These are phyloP conservation scores for Ogataea philodendri DNA, from an alignment of 805 yeast species.

Conservation along the genomic window DNA sequence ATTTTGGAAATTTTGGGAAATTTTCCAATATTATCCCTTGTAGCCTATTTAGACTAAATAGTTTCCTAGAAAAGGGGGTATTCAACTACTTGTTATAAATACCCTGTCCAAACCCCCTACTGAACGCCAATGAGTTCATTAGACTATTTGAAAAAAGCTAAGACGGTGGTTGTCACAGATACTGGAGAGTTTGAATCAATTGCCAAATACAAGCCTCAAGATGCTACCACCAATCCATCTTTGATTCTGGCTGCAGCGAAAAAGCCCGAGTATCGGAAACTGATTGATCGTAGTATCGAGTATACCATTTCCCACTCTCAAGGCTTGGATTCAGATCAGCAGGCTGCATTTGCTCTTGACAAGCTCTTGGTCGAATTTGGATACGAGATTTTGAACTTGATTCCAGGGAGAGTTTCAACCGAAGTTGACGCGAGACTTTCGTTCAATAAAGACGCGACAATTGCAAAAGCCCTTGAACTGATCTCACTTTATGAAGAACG, in stretches of 20 bases:
- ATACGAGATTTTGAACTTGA: constrained; percentile 82
- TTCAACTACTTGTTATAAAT: no score
- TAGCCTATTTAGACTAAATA: constrained; percentile 7
- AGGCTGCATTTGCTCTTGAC: constrained; percentile 82
- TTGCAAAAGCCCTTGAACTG: constrained; percentile 88
- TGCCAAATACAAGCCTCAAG: constrained; percentile 97
- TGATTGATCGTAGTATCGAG: constrained; percentile 86
- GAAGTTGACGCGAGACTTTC: constrained; percentile 99
- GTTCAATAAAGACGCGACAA: constrained; percentile 88
- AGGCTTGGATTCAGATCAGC: constrained; percentile 43
- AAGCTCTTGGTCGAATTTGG: constrained; percentile 94
- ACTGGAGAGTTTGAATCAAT: constrained; percentile 98
- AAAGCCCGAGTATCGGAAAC: constrained; percentile 80
- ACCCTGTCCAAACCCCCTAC: constrained; percentile 1
- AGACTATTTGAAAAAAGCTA: constrained; percentile 88
- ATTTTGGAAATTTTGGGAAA: background rate
- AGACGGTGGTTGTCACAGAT: constrained; percentile 96
- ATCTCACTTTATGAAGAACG: constrained; percentile 78
- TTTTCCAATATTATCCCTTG: background rate
- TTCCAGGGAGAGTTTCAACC: constrained; percentile 98
- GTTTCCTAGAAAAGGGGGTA: no score
- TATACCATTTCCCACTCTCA: constrained; percentile 65
- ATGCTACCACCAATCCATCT: constrained; percentile 98
- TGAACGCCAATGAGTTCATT: constrained; percentile 71
- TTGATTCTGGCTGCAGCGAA: constrained; percentile 93